Evolutionary conservation across 2,329 filamentous ascomycete species (phyloP).

Genomic region (Diaporthe destruens): DNA sequence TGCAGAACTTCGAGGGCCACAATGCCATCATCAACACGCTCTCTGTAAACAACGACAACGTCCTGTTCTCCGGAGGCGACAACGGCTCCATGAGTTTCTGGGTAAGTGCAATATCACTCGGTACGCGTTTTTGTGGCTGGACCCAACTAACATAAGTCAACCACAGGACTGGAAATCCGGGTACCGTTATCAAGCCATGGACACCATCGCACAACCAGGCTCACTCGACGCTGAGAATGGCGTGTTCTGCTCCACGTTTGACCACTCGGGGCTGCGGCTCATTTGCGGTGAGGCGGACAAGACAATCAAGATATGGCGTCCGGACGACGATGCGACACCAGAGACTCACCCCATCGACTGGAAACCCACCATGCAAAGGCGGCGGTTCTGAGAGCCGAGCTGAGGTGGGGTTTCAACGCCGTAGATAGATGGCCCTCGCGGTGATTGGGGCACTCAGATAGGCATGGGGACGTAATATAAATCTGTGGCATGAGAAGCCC

Average conservation of each 20-base stretch:
- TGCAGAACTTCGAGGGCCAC: slow-evolving; percentile 98
- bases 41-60: slow-evolving; percentile 93
- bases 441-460: not conserved
- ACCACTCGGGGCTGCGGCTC: slow-evolving; percentile 86
- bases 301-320: slow-evolving; percentile 98
- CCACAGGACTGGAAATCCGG: slow-evolving; percentile 90
- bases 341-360: slow-evolving; percentile 94
- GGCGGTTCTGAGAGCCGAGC: slow-evolving; percentile 72
- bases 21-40: slow-evolving; percentile 97
- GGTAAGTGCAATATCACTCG: slow-evolving; percentile 49
- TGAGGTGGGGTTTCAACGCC: not conserved
- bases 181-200: slow-evolving; percentile 88
- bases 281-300: slow-evolving; percentile 98
- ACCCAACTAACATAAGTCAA: slow-evolving; percentile 1
- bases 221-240: slow-evolving; percentile 94
- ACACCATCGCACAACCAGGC: slow-evolving; percentile 93
- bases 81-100: slow-evolving; percentile 98
- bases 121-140: no score
- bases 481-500: not conserved
- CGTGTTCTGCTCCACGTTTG: slow-evolving; percentile 94
- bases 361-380: slow-evolving; percentile 83
- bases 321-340: slow-evolving; percentile 89
- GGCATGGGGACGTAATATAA: slow-evolving; percentile 1
- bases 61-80: slow-evolving; percentile 93
- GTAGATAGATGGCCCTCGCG: not conserved